Evolutionary conservation across 148 eudicot genomes (phyloP).

Genomic region (Silene latifolia): DNA sequence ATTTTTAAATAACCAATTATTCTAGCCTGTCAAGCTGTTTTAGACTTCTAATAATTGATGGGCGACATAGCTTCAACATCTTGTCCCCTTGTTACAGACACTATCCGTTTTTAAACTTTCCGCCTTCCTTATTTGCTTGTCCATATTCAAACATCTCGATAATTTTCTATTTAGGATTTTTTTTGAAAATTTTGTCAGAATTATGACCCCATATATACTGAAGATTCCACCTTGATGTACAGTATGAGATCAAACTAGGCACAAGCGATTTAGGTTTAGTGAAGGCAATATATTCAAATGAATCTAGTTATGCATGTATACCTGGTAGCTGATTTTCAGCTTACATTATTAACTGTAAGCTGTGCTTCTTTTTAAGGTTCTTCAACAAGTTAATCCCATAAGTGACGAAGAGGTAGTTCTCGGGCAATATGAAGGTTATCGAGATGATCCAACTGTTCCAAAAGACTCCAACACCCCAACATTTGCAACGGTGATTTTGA

Average conservation of each 20-base stretch:
- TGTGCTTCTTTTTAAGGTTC: constrained; percentile 49
- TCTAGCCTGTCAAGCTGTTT: not conserved
- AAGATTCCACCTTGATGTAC: no score
- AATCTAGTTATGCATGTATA: not conserved
- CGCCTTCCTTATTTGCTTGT: no score
- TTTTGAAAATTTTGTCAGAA: no score
- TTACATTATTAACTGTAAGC: constrained; percentile 4
- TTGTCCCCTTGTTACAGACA: not conserved
- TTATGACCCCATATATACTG: no score
- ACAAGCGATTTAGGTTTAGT: no score
- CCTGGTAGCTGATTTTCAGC: not conserved
- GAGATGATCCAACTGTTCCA: constrained; percentile 89
- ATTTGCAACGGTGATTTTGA: constrained; percentile 73
- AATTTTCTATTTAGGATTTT: no score
- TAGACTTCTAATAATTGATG: no score
- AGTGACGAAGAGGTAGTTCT: constrained; percentile 86
- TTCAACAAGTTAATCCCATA: constrained; percentile 66
- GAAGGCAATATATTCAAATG: no score
- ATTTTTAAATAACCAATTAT: not conserved
- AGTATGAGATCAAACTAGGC: no score
- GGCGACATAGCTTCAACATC: not conserved
- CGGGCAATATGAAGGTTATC: constrained; percentile 93
- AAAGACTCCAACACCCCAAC: constrained; percentile 86
- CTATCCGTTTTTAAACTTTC: not conserved
- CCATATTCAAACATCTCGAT: no score